Base-by-base conservation (phyloP, 176 grass and related monocot genomes). In the Zea luxurians region DNA sequence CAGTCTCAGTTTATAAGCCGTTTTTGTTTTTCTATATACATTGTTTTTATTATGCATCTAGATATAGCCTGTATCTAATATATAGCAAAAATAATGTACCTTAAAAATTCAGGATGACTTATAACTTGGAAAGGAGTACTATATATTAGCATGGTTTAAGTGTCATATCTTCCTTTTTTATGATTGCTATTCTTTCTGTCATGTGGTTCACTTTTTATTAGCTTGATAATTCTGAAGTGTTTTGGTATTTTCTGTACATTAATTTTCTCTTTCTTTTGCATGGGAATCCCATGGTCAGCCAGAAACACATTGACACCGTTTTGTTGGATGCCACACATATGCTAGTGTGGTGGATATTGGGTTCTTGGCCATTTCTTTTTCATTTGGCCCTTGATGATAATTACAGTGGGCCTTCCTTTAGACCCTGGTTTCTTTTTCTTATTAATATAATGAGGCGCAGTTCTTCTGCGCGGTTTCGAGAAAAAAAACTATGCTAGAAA, bases 301-400 rank as follows among this genome's bases (percentile, higher is more conserved):
- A 45, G 20, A 50, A 63, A 50, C 53, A 44, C 21, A 18, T 18
- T 16, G 45, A 48, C 11, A 8, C 27, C 21, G 43, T 45, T 21
- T 21, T 68, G 2, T 36, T 42, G 63, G 40, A 37, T 40, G n/a
- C 55, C 20, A 5, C 17, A 4, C 37, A 4, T 4, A 81, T 73
- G 4, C 17, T 59, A 67, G 16, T 60, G 16, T 9, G 50, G 15
- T 82, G n/a, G 37, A 70, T 69, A 61, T 38, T 64, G 10, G 2
- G 9, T n/a, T n/a, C n/a, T n/a, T n/a, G n/a, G n/a, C n/a, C n/a
- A n/a, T n/a, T n/a, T n/a, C 77, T 50, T 78, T 84, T 40, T 48
- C 62, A 68, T 72, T 84, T 43, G 18, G 59, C 4, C 37, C 57
- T 85, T 44, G 57, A 38, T 76, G 45, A 35, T 58, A 69, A 83